A percentile compares a stretch with the other conserved stretches of the same genome.
Conservation (phyloP, 768 basidiomycete genomes). For the Arthromyces matolae region DNA sequence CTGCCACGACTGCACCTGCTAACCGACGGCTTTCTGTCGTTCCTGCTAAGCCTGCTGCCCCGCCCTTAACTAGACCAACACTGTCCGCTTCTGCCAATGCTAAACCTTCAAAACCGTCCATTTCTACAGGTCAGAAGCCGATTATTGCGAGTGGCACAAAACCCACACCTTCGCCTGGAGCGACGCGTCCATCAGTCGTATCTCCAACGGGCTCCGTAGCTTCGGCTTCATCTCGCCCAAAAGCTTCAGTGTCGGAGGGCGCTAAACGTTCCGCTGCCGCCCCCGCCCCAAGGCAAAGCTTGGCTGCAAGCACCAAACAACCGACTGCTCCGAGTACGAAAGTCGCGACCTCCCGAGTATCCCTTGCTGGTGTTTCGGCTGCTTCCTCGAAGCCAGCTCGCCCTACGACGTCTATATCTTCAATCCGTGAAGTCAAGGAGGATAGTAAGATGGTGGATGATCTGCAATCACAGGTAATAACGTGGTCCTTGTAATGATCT, state of each 20-base stretch:
- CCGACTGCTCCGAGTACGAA: slow-evolving; percentile 25
- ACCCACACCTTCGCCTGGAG: slow-evolving; percentile 29
- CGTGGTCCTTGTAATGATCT: slow-evolving; percentile 2
- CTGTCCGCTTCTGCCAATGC: slow-evolving; percentile 37
- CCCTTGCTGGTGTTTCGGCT: slow-evolving; percentile 23
- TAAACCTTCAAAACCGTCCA: too few relatives aligned
- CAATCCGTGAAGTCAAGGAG: slow-evolving; percentile 66
- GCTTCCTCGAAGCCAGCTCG: slow-evolving; percentile 41
- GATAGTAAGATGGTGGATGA: slow-evolving; percentile 55
- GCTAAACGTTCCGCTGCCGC: slow-evolving; percentile 43
- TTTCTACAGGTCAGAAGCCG: too few relatives aligned
- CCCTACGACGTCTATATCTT: slow-evolving; percentile 61
- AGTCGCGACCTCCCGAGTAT: slow-evolving; percentile 25
- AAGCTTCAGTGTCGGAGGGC: slow-evolving; percentile 65
- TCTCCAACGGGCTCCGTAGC: slow-evolving; percentile 53
- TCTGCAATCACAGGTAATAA: slow-evolving; percentile 55
- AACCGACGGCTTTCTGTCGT: slow-evolving; percentile 44
- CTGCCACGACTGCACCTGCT: slow-evolving; percentile 31
- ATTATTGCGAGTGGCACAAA: slow-evolving; percentile 24
- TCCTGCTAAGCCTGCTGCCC: slow-evolving; percentile 33
- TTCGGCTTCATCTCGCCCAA: slow-evolving; percentile 52
- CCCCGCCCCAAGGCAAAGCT: slow-evolving; percentile 38
- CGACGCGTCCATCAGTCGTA: slow-evolving; percentile 46
- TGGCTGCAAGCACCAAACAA: slow-evolving; percentile 34
- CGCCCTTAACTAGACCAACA: slow-evolving; percentile 31